Percentiles rank a stretch among this genome's conserved stretches.
These are phyloP conservation scores for Ascochyta pisi DNA, from an alignment of 2,329 filamentous ascomycete species.

Conservation along the genomic window DNA sequence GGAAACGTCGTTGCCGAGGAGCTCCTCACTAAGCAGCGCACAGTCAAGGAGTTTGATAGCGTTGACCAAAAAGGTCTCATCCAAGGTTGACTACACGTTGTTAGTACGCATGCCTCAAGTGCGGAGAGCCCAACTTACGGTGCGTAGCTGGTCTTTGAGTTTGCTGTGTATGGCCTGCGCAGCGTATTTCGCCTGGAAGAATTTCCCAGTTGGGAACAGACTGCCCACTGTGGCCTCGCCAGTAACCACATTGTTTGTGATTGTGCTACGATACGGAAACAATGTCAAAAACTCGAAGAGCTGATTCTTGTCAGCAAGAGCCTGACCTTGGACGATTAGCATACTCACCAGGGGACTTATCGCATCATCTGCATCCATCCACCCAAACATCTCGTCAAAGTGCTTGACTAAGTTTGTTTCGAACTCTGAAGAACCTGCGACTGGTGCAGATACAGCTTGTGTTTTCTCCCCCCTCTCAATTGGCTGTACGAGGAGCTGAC, in stretches of 20 bases:
- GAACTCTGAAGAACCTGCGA: constrained; percentile 57
- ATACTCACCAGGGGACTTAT: constrained; percentile 38
- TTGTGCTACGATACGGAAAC: constrained; percentile 40
- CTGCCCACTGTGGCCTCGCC: constrained; percentile 29
- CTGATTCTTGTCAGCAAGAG: constrained; percentile 27
- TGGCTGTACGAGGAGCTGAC: constrained; percentile 41
- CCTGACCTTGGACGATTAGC: background rate
- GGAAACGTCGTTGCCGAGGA: constrained; percentile 33
- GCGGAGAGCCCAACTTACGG: constrained; percentile 24
- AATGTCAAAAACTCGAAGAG: constrained; percentile 45
- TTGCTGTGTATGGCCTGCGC: constrained; percentile 38
- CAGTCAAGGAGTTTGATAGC: constrained; percentile 39
- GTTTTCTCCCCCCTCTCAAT: constrained; percentile 36
- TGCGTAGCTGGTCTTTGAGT: constrained; percentile 42
- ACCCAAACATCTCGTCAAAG: constrained; percentile 83
- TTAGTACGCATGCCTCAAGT: constrained; percentile 12
- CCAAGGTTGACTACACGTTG: constrained; percentile 32
- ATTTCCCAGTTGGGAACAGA: constrained; percentile 46
- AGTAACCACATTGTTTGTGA: constrained; percentile 36
- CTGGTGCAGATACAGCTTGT: constrained; percentile 26
- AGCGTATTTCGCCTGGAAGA: constrained; percentile 46
- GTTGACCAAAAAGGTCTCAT: constrained; percentile 43
- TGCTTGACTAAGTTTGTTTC: constrained; percentile 82
- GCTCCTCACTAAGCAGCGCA: constrained; percentile 36
- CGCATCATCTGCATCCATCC: constrained; percentile 74